Percentiles rank a stretch among this genome's conserved stretches.
phyloP scores from a whole-genome alignment of 2,329 filamentous ascomycete genomes.

The Pseudogymnoascus sp. region DNA sequence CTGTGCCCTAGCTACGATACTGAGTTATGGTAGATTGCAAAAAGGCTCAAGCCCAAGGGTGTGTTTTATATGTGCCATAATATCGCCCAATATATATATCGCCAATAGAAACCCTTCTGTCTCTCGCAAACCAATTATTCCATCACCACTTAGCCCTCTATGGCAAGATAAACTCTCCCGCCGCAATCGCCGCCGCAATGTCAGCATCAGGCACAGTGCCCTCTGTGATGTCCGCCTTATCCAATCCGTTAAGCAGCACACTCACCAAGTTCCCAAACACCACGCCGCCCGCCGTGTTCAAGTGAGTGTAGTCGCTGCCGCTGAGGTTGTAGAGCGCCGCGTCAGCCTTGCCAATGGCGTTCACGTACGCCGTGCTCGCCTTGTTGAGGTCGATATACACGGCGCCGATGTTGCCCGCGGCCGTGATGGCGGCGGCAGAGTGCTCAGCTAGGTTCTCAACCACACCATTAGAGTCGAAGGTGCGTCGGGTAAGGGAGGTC shows the following conservation, averaged over 20 bases:
- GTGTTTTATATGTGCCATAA: background rate
- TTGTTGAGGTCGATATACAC: constrained; percentile 41
- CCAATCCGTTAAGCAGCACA: constrained; percentile 29
- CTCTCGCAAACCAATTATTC: background rate
- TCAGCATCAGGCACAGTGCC: constrained; percentile 15
- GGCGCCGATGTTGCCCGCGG: constrained; percentile 31
- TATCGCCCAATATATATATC: no score
- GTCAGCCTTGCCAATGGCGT: constrained; percentile 38
- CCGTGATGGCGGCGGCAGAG: constrained; percentile 35
- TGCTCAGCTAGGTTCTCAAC: constrained; percentile 37
- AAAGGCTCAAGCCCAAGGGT: no score
- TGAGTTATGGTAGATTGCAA: no score
- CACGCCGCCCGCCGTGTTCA: constrained; percentile 39
- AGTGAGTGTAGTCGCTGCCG: constrained; percentile 43
- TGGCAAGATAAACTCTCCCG: constrained; percentile 16
- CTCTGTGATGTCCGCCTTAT: constrained; percentile 12
- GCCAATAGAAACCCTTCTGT: background rate
- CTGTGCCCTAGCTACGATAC: background rate
- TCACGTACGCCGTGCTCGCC: constrained; percentile 39
- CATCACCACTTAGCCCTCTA: background rate
- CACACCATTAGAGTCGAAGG: constrained; percentile 36
- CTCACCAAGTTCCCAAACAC: constrained; percentile 44
- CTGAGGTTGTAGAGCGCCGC: constrained; percentile 39
- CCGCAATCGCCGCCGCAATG: constrained; percentile 18
- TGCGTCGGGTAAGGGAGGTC: constrained; percentile 39